A percentile compares a stretch with the other conserved stretches of the same genome.
Conservation (phyloP, 2,329 filamentous ascomycete species). For the Pestalotiopsis sp. region DNA sequence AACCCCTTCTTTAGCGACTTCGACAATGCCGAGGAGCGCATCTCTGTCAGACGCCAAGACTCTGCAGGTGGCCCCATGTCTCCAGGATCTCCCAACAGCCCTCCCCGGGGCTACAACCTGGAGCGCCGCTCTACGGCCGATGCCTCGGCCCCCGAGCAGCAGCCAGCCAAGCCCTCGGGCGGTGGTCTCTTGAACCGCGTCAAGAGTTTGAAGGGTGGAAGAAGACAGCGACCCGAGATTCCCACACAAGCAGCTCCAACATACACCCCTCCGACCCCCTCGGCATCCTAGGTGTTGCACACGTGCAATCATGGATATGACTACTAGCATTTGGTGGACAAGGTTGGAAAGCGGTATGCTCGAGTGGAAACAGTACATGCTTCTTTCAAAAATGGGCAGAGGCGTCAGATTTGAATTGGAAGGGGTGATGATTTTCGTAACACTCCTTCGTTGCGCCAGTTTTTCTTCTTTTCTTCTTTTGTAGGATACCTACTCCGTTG, state of each 20-base stretch:
- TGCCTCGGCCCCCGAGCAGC: constrained; percentile 35
- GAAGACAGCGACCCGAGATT: constrained; percentile 48
- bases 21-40: constrained; percentile 55
- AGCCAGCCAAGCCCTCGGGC: constrained; percentile 39
- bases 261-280: constrained; percentile 22
- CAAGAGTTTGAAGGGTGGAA: constrained; percentile 78
- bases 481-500: constrained; percentile 17
- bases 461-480: constrained; percentile 16
- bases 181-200: constrained; percentile 74
- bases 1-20: constrained; percentile 90
- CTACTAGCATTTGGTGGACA: neutral
- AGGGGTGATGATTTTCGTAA: neutral
- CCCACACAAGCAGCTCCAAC: constrained; percentile 24
- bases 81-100: constrained; percentile 56
- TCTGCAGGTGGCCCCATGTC: constrained; percentile 30
- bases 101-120: constrained; percentile 53
- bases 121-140: constrained; percentile 70
- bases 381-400: neutral
- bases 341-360: neutral
- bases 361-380: neutral
- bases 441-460: constrained; percentile 1
- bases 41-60: constrained; percentile 46
- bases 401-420: neutral
- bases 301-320: neutral
- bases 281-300: neutral